These are phyloP conservation scores for Annona cherimola DNA, from an alignment of 164 flowering plant genomes.

Conservation along the genomic window DNA sequence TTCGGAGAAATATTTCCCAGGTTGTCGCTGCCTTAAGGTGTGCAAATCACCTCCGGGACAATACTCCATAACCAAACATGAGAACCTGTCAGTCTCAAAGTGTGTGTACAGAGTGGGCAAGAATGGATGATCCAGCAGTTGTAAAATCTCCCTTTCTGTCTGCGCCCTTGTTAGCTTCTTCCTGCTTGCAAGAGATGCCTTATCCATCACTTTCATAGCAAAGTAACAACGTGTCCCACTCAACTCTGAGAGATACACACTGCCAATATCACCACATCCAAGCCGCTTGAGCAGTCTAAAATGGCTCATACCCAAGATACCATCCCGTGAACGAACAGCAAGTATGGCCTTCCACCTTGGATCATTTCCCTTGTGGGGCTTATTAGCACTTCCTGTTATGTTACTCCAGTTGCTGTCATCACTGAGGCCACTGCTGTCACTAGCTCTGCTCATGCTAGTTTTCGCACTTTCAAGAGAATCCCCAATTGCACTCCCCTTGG, in stretches of 20 bases:
- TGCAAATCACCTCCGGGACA: conserved; percentile 95
- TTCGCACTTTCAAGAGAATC: conserved; percentile 86
- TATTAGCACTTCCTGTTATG: conserved; percentile 76
- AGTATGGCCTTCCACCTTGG: conserved; percentile 96
- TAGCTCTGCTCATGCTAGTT: conserved; percentile 85
- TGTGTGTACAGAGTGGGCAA: conserved; percentile 62
- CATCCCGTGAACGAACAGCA: conserved; percentile 81
- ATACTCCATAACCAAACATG: conserved; percentile 71
- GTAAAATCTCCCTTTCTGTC: conserved; percentile 69
- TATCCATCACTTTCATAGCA: conserved; percentile 88
- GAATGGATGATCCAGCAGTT: conserved; percentile 73
- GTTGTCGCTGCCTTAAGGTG: conserved; percentile 71
- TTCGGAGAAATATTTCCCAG: conserved; percentile 54
- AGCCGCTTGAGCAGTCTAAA: conserved; percentile 53
- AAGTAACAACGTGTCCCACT: conserved; percentile 39
- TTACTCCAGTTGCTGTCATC: conserved; percentile 97
- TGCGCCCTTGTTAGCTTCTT: conserved; percentile 67
- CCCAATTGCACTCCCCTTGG: conserved; percentile 62
- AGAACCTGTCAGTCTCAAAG: conserved; percentile 56
- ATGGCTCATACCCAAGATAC: conserved; percentile 90
- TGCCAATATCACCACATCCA: conserved; percentile 78
- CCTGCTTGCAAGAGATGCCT: conserved; percentile 58
- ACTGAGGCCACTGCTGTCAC: conserved; percentile 92
- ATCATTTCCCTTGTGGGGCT: conserved; percentile 96
- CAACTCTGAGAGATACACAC: conserved; percentile 52